phyloP scores from a whole-genome alignment of 179 eudicot species.

The Silene coronaria region DNA sequence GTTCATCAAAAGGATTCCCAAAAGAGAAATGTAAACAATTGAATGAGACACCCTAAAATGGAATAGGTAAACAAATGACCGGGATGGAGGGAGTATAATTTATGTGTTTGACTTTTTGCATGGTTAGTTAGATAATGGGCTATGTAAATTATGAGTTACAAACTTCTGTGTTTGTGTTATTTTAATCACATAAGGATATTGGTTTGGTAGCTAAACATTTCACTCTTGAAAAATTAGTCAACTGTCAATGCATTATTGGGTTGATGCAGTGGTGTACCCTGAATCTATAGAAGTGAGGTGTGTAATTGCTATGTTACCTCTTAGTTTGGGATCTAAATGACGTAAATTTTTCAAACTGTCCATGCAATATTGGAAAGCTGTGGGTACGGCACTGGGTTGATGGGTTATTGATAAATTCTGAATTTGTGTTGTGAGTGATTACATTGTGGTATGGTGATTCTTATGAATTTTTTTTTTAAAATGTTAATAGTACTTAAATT shows the following conservation, averaged over 20 bases:
- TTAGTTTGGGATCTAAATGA: too few relatives aligned
- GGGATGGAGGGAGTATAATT: too few relatives aligned
- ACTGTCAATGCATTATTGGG: not conserved
- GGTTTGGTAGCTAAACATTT: not conserved
- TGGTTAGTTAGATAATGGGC: not conserved
- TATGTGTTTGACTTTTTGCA: not conserved
- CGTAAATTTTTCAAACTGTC: not conserved
- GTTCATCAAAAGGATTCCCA: too few relatives aligned
- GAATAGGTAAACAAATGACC: too few relatives aligned
- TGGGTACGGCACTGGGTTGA: too few relatives aligned
- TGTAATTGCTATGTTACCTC: too few relatives aligned
- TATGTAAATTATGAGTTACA: not conserved
- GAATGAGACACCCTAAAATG: too few relatives aligned
- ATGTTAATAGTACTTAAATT: not conserved
- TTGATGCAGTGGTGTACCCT: not conserved
- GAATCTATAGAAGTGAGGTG: too few relatives aligned
- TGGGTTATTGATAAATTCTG: not conserved
- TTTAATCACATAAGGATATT: not conserved
- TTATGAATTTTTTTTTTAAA: slow-evolving; percentile 1
- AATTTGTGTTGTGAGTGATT: not conserved
- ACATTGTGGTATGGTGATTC: not conserved
- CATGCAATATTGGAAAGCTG: too few relatives aligned
- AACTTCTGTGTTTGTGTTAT: not conserved
- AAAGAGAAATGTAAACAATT: too few relatives aligned
- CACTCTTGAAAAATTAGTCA: too few relatives aligned